These are phyloP conservation scores for Ophiorrhiza pumila DNA, from an alignment of 257 asterid genomes.

Conservation along the genomic window DNA sequence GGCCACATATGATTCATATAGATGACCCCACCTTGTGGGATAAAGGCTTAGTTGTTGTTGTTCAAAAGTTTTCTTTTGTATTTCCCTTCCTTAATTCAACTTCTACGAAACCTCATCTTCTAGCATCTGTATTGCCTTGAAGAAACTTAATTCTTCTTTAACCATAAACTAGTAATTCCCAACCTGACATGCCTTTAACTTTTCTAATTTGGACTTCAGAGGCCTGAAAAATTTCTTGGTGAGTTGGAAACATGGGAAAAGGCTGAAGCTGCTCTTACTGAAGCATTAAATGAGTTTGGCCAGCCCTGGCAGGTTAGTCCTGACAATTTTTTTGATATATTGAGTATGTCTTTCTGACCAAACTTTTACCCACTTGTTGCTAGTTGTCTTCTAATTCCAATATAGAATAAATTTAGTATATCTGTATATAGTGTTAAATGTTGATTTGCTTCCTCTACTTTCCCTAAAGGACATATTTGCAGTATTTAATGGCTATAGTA, in stretches of 20 bases:
- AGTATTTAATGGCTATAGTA: no score
- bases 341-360: neutral
- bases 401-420: neutral
- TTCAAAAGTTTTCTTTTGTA: neutral
- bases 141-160: neutral
- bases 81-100: no score
- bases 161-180: neutral
- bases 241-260: constrained; percentile 70
- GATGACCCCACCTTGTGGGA: no score
- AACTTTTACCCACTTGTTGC: neutral
- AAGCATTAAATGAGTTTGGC: constrained; percentile 89
- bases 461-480: neutral
- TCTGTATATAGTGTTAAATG: neutral
- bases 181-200: neutral
- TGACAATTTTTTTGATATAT: neutral
- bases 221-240: constrained; percentile 95
- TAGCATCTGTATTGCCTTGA: neutral
- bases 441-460: neutral
- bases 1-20: no score
- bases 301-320: constrained; percentile 89
- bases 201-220: constrained; percentile 41
- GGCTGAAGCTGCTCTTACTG: constrained; percentile 90
- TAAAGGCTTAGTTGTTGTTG: no score
- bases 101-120: no score
- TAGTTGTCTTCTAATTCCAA: neutral